Percentiles rank a stretch among this genome's conserved stretches.
These are phyloP conservation scores for Ascochyta viciae-villosae DNA, from an alignment of 2,329 filamentous ascomycete species.

Conservation along the genomic window DNA sequence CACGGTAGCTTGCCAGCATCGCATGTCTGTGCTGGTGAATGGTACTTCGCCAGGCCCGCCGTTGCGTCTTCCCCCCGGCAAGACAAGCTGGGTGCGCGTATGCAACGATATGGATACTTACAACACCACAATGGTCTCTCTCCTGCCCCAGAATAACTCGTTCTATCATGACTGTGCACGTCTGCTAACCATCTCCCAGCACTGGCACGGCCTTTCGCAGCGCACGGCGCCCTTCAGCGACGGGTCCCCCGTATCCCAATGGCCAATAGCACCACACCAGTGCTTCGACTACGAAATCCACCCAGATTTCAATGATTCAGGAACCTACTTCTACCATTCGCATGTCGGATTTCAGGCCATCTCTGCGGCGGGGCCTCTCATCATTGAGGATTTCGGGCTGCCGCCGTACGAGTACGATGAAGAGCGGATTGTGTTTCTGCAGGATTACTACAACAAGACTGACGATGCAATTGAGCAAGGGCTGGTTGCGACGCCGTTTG, in stretches of 20 bases:
- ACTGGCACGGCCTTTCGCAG: conserved; percentile 72
- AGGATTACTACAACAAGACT: conserved; percentile 64
- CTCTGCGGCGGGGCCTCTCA: conserved; percentile 64
- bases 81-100: conserved; percentile 63
- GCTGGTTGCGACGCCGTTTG: conserved; percentile 58
- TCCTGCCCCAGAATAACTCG: too few species aligned
- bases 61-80: conserved; percentile 56
- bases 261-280: conserved; percentile 67
- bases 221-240: conserved; percentile 69
- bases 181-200: conserved; percentile 49
- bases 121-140: conserved; percentile 64
- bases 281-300: conserved; percentile 74
- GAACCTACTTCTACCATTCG: conserved; percentile 73
- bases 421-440: conserved; percentile 63
- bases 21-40: conserved; percentile 60
- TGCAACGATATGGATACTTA: conserved; percentile 63
- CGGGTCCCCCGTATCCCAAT: conserved; percentile 68
- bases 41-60: conserved; percentile 61
- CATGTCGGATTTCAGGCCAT: conserved; percentile 69
- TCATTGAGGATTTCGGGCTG: conserved; percentile 59
- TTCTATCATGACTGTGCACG: too few species aligned
- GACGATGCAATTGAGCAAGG: conserved; percentile 61
- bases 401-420: conserved; percentile 68
- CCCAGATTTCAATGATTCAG: conserved; percentile 60
- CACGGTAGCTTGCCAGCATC: conserved; percentile 55